Conservation (phyloP, 169 alveolate species). For the Plasmodium coatneyi region DNA sequence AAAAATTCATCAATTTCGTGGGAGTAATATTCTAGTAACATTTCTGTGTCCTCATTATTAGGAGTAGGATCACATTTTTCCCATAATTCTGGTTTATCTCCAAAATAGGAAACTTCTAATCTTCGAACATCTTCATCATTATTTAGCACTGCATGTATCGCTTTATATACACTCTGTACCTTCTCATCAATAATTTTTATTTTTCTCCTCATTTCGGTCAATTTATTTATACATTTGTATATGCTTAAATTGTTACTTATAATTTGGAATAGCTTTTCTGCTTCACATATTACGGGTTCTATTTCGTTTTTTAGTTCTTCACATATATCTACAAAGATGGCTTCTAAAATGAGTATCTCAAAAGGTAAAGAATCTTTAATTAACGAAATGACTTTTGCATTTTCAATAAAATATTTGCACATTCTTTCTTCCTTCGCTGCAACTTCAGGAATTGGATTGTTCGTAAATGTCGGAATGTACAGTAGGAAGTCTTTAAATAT, state of each 20-base stretch:
- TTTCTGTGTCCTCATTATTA: conserved; percentile 82
- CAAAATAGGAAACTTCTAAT: conserved; percentile 82
- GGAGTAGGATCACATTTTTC: conserved; percentile 78
- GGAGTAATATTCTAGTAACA: conserved; percentile 84
- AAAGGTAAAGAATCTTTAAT: conserved; percentile 77
- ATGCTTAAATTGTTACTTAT: conserved; percentile 78
- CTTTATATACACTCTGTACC: conserved; percentile 81
- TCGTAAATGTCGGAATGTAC: conserved; percentile 68
- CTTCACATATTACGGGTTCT: conserved; percentile 77
- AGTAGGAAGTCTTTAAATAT: conserved; percentile 64
- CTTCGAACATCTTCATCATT: conserved; percentile 82
- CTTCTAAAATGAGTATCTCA: conserved; percentile 80
- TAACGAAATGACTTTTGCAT: conserved; percentile 67
- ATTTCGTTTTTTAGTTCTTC: conserved; percentile 77
- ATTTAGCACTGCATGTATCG: conserved; percentile 79
- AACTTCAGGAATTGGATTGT: conserved; percentile 54
- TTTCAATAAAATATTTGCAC: conserved; percentile 73
- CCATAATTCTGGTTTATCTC: conserved; percentile 82
- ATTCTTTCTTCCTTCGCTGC: conserved; percentile 55
- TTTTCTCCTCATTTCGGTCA: conserved; percentile 80
- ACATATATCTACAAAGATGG: conserved; percentile 79
- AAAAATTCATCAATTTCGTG: conserved; percentile 86
- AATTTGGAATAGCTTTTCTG: conserved; percentile 76
- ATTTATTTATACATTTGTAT: conserved; percentile 78
- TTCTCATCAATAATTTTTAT: conserved; percentile 77